These are phyloP conservation scores for Oenanthe javanica DNA, from an alignment of 140 eudicot genomes.

Conservation along the genomic window DNA sequence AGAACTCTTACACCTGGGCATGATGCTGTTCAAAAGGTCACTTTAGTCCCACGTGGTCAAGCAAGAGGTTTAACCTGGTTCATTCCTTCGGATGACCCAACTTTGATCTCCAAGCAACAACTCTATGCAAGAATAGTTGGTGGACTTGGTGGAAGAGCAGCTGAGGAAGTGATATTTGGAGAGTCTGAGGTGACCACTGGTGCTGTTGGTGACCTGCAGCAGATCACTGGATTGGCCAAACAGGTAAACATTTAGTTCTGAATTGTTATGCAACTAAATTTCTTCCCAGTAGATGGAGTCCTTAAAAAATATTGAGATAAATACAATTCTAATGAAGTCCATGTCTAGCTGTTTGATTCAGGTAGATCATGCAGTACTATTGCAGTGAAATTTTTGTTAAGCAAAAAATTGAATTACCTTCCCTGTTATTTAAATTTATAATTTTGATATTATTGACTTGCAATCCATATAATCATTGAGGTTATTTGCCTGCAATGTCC, in stretches of 20 bases:
- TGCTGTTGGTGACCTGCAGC: conserved; percentile 92
- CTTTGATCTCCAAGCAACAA: conserved; percentile 88
- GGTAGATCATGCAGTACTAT: background rate
- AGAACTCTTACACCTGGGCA: conserved; percentile 96
- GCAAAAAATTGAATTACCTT: background rate
- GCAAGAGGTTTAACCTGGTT: conserved; percentile 95
- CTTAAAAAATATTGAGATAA: background rate
- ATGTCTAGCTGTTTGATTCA: background rate
- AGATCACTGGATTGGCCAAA: conserved; percentile 89
- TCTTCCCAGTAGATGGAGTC: background rate
- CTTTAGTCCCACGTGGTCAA: conserved; percentile 95
- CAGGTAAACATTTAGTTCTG: conserved; percentile 51
- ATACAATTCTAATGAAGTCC: background rate
- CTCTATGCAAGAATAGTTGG: conserved; percentile 94
- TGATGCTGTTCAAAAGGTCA: conserved; percentile 94
- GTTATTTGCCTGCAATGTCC: background rate
- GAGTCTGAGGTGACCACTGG: conserved; percentile 98
- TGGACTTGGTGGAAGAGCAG: conserved; percentile 97
- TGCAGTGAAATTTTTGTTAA: background rate
- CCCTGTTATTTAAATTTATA: background rate
- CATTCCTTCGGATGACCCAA: conserved; percentile 91
- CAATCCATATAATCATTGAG: background rate
- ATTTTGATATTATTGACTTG: background rate
- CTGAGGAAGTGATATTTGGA: conserved; percentile 88
- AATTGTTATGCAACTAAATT: no score